Conservation (phyloP, 768 basidiomycete species). For the Amyloporia xantha region DNA sequence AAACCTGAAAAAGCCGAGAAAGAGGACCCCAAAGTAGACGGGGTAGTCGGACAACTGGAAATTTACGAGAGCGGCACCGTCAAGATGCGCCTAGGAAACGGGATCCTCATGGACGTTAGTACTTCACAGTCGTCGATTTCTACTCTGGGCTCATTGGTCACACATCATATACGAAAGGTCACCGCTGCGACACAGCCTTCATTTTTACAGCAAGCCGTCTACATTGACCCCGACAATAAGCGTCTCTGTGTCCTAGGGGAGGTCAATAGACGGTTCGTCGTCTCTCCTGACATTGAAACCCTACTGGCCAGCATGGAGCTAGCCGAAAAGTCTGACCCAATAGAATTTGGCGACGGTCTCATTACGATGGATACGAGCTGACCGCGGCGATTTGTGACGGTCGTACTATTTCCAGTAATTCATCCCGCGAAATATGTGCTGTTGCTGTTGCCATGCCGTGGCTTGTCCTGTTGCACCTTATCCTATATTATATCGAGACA, state of each 20-base stretch:
- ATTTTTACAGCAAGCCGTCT: constrained; percentile 83
- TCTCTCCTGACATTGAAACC: constrained; percentile 76
- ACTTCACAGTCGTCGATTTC: too few species aligned
- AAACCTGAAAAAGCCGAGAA: constrained; percentile 27
- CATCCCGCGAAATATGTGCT: neutral
- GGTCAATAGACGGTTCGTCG: constrained; percentile 77
- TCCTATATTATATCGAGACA: neutral
- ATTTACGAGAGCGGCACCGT: constrained; percentile 80
- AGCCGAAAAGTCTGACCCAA: constrained; percentile 31
- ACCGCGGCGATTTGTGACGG: neutral
- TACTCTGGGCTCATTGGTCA: too few species aligned
- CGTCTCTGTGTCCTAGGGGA: constrained; percentile 74
- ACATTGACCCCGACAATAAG: constrained; percentile 55
- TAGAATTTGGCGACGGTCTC: constrained; percentile 38
- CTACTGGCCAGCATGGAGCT: constrained; percentile 62
- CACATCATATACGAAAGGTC: too few species aligned
- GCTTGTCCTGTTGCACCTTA: neutral
- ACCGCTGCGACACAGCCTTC: constrained; percentile 77
- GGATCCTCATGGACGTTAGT: constrained; percentile 77
- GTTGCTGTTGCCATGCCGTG: neutral
- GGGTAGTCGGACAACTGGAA: constrained; percentile 78
- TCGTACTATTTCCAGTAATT: neutral
- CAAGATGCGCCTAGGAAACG: constrained; percentile 79
- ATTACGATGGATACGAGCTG: constrained; percentile 46
- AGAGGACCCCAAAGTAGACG: constrained; percentile 47